Conservation (phyloP, 2,329 filamentous ascomycete species). For the Trichoderma sp. region DNA sequence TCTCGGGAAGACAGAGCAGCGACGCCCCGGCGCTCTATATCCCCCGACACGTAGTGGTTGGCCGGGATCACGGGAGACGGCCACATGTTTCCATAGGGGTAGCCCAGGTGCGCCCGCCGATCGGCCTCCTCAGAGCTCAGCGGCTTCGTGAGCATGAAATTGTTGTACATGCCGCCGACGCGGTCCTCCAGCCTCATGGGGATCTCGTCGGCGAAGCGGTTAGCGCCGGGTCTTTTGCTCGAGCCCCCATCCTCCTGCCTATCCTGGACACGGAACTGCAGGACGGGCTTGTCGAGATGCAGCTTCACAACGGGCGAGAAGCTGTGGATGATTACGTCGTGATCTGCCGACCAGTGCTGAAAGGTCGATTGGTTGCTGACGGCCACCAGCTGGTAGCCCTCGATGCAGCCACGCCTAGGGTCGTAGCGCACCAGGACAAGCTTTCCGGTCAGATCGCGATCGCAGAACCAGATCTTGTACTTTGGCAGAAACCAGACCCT, state of each 20-base stretch:
- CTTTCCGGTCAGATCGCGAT: slow-evolving; percentile 71
- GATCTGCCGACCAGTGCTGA: slow-evolving; percentile 66
- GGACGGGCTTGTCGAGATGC: slow-evolving; percentile 72
- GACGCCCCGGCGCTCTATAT: slow-evolving; percentile 34
- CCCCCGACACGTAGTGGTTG: slow-evolving; percentile 52
- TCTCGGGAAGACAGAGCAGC: slow-evolving; percentile 37
- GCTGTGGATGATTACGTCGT: slow-evolving; percentile 67
- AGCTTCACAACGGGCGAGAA: slow-evolving; percentile 72
- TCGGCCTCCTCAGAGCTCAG: slow-evolving; percentile 43
- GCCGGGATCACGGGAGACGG: slow-evolving; percentile 73
- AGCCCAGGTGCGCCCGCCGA: slow-evolving; percentile 37
- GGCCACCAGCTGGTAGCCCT: slow-evolving; percentile 76
- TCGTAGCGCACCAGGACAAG: slow-evolving; percentile 79
- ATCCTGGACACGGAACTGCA: slow-evolving; percentile 53
- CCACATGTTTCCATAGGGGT: slow-evolving; percentile 66
- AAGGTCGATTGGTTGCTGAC: slow-evolving; percentile 58
- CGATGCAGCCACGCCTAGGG: slow-evolving; percentile 70
- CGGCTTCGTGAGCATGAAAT: slow-evolving; percentile 67
- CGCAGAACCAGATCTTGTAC: slow-evolving; percentile 83
- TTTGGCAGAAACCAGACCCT: slow-evolving; percentile 82
- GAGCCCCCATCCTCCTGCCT: slow-evolving; percentile 33
- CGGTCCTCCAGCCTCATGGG: slow-evolving; percentile 55
- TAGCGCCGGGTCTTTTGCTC: slow-evolving; percentile 34
- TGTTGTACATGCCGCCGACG: slow-evolving; percentile 60
- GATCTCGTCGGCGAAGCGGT: slow-evolving; percentile 53